A percentile compares a stretch with the other conserved stretches of the same genome.
Evolutionary conservation across 225 moss, liverwort and hornwort species (phyloP).

Genomic region (Straminergon stramineum): DNA sequence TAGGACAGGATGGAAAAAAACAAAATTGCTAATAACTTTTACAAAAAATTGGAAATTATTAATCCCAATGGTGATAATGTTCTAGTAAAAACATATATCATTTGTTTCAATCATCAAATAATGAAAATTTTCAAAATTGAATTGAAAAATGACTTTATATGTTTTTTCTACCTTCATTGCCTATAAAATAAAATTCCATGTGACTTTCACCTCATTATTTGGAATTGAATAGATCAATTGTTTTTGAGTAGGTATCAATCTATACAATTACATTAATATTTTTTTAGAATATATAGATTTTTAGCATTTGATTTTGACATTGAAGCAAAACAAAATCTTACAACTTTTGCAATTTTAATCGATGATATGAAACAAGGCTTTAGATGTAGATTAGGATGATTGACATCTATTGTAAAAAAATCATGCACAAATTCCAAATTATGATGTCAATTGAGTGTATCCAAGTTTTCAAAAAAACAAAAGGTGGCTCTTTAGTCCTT

Average conservation of each 20-base stretch:
- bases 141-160: accelerated
- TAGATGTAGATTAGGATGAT: neutral
- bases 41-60: neutral
- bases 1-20: neutral
- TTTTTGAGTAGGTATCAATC: neutral
- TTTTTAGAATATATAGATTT: neutral
- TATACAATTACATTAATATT: neutral
- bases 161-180: neutral
- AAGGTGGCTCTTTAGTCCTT: too few relatives aligned
- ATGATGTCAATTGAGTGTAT: neutral
- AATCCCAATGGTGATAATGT: neutral
- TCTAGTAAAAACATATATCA: neutral
- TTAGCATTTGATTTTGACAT: neutral
- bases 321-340: neutral
- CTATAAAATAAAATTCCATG: neutral
- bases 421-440: neutral
- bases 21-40: too few relatives aligned
- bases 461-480: too few relatives aligned
- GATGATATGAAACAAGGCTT: neutral
- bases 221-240: neutral
- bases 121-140: neutral
- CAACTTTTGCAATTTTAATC: neutral
- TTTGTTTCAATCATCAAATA: neutral
- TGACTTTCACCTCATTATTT: neutral
- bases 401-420: neutral